Evolutionary conservation across 1,139 yeast genomes (phyloP), one percentile per base, ranked within the genome.

Genomic region (Hemisphaericaspora lyxosophila): DNA sequence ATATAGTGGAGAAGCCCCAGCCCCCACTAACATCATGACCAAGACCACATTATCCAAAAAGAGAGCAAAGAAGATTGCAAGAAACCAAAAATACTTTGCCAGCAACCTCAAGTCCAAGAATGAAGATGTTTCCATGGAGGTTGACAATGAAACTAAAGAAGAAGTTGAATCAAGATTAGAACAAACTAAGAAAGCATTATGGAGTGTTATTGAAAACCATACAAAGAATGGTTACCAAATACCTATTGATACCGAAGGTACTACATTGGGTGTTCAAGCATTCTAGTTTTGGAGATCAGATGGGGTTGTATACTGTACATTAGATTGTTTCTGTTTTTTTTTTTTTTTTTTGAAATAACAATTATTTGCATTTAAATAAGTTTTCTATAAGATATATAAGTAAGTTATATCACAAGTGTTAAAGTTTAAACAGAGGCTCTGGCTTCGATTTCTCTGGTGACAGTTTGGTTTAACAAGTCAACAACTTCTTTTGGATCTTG

Each of bases 241-340:
- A 28, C 61, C 66, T 34, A 55, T 73, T 11, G 64, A 68, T 26
- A 85, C 85, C 22, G 79, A 80, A 51, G 96, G 96, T 40, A 89
- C 96, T 26, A 85, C 95, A 3, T 66, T 89, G 44, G 97, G 97
- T 26, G 81, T 82, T 26, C 87, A 84, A 53, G 64, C 74, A 19
- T 71, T 68, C 50, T 70, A 63, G 26, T 12, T 5, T 3, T 17
- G 16, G 4, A 9, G 16, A 12, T 18, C 5, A 4, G 30, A 27
- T 2, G 7, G 14, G 22, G 23, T 7, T 28, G 22, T 18, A 27
- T 23, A 17, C 25, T 28, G 33, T 37, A 38, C 34, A 37, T 31
- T 26, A 34, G 33, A 14, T 24, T n/a, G n/a, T n/a, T n/a, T n/a
- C n/a, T n/a, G n/a, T n/a, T n/a, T n/a, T n/a, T n/a, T n/a, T n/a